Evolutionary conservation across 352 stramenopile species (phyloP), one percentile per base, ranked within the genome.

Genomic region (Pythium periplocum): DNA sequence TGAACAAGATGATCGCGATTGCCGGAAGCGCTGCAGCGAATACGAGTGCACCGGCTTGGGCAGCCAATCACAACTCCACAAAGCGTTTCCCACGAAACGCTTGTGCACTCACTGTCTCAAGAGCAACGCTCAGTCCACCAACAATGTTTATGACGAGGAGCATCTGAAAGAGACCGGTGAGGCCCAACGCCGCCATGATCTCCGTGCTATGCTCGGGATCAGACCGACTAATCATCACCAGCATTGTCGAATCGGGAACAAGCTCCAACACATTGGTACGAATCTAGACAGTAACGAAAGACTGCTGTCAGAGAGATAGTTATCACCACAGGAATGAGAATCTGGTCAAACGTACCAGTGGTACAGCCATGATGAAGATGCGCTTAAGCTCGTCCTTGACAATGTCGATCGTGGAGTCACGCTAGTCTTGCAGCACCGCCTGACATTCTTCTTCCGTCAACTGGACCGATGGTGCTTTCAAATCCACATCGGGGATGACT

Each of bases 71-170:
- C 51, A 84, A 61, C 50, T 82, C 69, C 11, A 53, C 47, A 50
- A 72, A 62, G 26, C 61, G 57, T 32, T 69, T 74, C 45, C 55
- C 74, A 7, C 74, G 71, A 47, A 73, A 82, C 6, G 71, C 68
- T 55, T 83, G 70, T 33, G 68, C 74, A 43, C 65, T 76, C 55
- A 81, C 57, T 10, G 70, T 83, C 58, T 83, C 71, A 38, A 81
- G 68, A 26, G 70, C 73, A 4, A 68, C 76, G 5, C 59, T 66
- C 3, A 74, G 53, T 12, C 71, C 73, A 47, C 65, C 71, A 41
- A 75, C 62, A 53, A 78, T 59, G 0, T 60, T 62, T 6, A 63
- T 63, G 31, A 78, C 56, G 35, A 78, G 56, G 48, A 77, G 55
- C 57, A 77, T 66, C 51, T 77, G 71, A 26, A 78, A 57, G n/a